A percentile compares a stretch with the other conserved stretches of the same genome.
Evolutionary conservation across 1,284 basidiomycete species (phyloP).

Genomic region (Trametes versicolor): DNA sequence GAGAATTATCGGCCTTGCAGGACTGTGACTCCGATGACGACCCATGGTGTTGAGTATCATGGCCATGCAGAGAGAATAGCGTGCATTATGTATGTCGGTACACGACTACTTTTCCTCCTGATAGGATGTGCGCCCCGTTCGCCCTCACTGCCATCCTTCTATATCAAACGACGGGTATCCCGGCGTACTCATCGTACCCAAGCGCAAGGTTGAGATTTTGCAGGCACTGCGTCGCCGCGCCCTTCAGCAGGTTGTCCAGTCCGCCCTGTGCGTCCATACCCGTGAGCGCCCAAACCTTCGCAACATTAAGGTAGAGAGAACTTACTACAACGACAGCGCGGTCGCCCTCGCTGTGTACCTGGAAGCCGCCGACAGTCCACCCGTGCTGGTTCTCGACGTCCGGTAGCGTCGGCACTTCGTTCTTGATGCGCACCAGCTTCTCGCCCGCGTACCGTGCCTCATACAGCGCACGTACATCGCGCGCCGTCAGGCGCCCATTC

Average conservation of each 20-base stretch:
- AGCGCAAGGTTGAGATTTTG: slow-evolving; percentile 96
- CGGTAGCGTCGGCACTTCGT: slow-evolving; percentile 79
- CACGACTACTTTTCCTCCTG: slow-evolving; percentile 15
- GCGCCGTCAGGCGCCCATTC: slow-evolving; percentile 69
- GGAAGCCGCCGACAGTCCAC: slow-evolving; percentile 92
- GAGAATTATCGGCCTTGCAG: too few species aligned
- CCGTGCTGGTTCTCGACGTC: slow-evolving; percentile 89
- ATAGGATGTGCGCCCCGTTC: slow-evolving; percentile 1
- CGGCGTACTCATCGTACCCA: slow-evolving; percentile 91
- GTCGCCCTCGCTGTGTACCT: slow-evolving; percentile 90
- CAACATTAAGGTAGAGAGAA: slow-evolving; percentile 36
- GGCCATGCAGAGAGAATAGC: neutral
- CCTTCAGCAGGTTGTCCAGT: slow-evolving; percentile 96
- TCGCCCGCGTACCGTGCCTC: slow-evolving; percentile 84
- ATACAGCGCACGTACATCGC: slow-evolving; percentile 81
- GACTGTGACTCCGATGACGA: neutral
- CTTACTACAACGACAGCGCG: slow-evolving; percentile 91
- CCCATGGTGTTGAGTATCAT: neutral
- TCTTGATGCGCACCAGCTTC: slow-evolving; percentile 73
- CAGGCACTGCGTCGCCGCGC: slow-evolving; percentile 97
- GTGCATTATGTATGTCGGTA: slow-evolving; percentile 9
- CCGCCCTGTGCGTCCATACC: slow-evolving; percentile 67
- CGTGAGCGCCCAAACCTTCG: slow-evolving; percentile 23
- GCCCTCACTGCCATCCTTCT: neutral
- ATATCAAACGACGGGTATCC: slow-evolving; percentile 64